Percentiles rank a stretch among this genome's conserved stretches.
These are phyloP conservation scores for Salix viminalis DNA, from an alignment of 345 rosid species.

Conservation along the genomic window DNA sequence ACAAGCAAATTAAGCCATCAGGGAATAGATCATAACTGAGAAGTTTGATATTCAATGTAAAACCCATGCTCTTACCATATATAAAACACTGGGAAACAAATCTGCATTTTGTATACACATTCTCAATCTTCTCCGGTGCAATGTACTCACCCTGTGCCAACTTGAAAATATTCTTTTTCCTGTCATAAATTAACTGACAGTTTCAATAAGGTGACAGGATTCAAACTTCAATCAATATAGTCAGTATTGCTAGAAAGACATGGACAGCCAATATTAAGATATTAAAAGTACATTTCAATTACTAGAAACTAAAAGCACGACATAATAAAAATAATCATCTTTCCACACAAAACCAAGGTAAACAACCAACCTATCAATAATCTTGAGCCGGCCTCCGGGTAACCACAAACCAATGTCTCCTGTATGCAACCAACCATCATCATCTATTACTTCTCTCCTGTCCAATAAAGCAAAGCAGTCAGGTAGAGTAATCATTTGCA, in stretches of 20 bases:
- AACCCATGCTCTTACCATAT: conserved; percentile 25
- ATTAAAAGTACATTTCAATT: too few species aligned
- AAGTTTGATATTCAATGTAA: conserved; percentile 1
- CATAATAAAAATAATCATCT: background rate
- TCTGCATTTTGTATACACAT: conserved; percentile 37
- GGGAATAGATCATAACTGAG: conserved; percentile 8
- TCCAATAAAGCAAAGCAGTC: conserved; percentile 18
- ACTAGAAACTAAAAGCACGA: background rate
- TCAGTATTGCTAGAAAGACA: background rate
- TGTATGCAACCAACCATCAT: conserved; percentile 40
- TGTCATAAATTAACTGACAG: conserved; percentile 5
- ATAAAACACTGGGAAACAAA: conserved; percentile 41
- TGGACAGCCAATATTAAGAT: background rate
- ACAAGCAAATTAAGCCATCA: conserved; percentile 20
- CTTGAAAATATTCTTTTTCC: conserved; percentile 49
- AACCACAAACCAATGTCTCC: conserved; percentile 49
- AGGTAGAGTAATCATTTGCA: conserved; percentile 5
- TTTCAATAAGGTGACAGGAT: background rate
- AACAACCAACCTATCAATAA: conserved; percentile 32
- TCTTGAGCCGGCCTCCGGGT: conserved; percentile 48
- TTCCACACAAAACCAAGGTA: background rate
- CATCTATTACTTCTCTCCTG: conserved; percentile 46
- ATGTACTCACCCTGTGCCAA: conserved; percentile 50
- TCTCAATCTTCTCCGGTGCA: conserved; percentile 48
- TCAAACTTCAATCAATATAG: background rate